Evolutionary conservation across 2,329 filamentous ascomycete genomes (phyloP).

Genomic region (Phaeophleospora eucalypticola): DNA sequence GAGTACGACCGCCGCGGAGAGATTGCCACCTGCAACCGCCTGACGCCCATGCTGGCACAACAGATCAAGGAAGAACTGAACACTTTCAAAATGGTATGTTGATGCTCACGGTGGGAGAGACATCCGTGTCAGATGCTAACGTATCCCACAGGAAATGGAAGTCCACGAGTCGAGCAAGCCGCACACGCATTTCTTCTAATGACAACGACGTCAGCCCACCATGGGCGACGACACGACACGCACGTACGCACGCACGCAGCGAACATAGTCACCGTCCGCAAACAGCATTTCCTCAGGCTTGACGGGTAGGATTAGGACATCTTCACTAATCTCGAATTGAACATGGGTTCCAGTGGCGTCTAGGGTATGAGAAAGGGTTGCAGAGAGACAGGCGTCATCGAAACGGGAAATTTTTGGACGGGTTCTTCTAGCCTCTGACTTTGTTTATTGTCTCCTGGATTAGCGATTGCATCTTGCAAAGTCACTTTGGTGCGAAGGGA

Average conservation of each 20-base stretch:
- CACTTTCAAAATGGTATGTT: conserved; percentile 93
- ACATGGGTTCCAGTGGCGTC: not conserved
- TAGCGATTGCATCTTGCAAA: conserved; percentile 23
- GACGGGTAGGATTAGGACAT: not conserved
- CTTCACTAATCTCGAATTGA: conserved; percentile 1
- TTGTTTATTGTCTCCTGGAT: conserved; percentile 22
- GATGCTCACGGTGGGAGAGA: no score
- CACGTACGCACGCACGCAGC: conserved; percentile 19
- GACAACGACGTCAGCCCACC: conserved; percentile 27
- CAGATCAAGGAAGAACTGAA: conserved; percentile 99
- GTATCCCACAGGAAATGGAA: conserved; percentile 82
- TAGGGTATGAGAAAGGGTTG: conserved; percentile 1
- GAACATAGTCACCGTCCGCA: conserved; percentile 10
- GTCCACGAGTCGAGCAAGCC: conserved; percentile 98
- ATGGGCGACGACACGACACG: conserved; percentile 17
- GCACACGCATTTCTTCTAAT: conserved; percentile 99
- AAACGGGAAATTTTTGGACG: conserved; percentile 6
- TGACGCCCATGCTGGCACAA: conserved; percentile 94
- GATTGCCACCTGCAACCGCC: conserved; percentile 93
- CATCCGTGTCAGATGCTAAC: no score
- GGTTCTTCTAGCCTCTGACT: conserved; percentile 1
- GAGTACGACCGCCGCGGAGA: conserved; percentile 96
- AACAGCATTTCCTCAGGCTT: conserved; percentile 6
- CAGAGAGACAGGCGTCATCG: not conserved
- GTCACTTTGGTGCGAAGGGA: not conserved